Percentiles rank a stretch among this genome's conserved stretches.
Evolutionary conservation across 176 grass and related monocot genomes (phyloP).

Genomic region (Musa acuminata): DNA sequence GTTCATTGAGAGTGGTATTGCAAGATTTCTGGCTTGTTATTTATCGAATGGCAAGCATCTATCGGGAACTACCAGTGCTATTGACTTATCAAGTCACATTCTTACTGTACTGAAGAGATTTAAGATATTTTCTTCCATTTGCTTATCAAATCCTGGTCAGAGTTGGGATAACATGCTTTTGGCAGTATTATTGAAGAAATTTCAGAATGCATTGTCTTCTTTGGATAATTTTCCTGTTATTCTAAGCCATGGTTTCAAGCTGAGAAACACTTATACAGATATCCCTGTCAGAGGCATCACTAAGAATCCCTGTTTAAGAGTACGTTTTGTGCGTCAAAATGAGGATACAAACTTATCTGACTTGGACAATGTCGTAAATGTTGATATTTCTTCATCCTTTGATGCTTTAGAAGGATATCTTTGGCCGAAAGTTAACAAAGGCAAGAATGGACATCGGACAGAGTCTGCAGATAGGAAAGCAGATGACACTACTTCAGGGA

Average conservation of each 20-base stretch:
- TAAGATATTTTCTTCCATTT: slow-evolving; percentile 63
- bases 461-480: slow-evolving; percentile 14
- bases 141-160: slow-evolving; percentile 46
- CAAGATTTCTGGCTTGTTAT: slow-evolving; percentile 80
- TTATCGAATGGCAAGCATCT: slow-evolving; percentile 81
- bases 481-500: slow-evolving; percentile 24
- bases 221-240: slow-evolving; percentile 93
- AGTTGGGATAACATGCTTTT: slow-evolving; percentile 50
- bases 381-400: slow-evolving; percentile 73
- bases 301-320: slow-evolving; percentile 61
- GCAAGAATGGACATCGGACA: slow-evolving; percentile 21
- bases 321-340: slow-evolving; percentile 75
- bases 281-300: slow-evolving; percentile 56
- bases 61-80: slow-evolving; percentile 18
- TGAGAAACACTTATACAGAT: slow-evolving; percentile 53
- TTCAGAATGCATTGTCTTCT: slow-evolving; percentile 91
- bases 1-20: slow-evolving; percentile 88
- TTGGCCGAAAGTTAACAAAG: slow-evolving; percentile 56
- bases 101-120: slow-evolving; percentile 73
- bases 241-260: slow-evolving; percentile 65
- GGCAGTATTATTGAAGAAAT: slow-evolving; percentile 64
- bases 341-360: slow-evolving; percentile 41
- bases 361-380: slow-evolving; percentile 42
- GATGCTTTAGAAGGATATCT: slow-evolving; percentile 57
- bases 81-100: slow-evolving; percentile 29